Percentiles rank a stretch among this genome's conserved stretches.
These are phyloP conservation scores for Wickerhamomyces kurtzmanii DNA, from an alignment of 805 yeast species.

Conservation along the genomic window DNA sequence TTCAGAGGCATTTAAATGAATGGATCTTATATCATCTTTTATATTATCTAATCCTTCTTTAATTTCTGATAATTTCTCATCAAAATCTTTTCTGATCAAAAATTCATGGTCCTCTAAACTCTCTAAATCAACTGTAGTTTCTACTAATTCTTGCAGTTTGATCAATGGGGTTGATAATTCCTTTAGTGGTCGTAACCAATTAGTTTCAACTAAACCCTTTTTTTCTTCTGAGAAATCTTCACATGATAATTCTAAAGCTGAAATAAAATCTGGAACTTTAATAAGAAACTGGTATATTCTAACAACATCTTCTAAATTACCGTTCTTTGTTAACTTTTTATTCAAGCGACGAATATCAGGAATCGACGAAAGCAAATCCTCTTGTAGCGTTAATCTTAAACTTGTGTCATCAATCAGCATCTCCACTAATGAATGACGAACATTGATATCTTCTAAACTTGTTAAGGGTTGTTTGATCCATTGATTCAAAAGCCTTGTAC, in stretches of 20 bases:
- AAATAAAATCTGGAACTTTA: constrained; percentile 59
- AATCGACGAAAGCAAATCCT: constrained; percentile 55
- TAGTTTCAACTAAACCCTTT: constrained; percentile 27
- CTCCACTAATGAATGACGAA: constrained; percentile 71
- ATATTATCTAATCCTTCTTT: constrained; percentile 46
- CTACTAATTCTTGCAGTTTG: constrained; percentile 78
- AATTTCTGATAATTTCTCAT: constrained; percentile 58
- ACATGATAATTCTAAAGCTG: constrained; percentile 29
- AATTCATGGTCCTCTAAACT: constrained; percentile 78
- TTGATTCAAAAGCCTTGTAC: constrained; percentile 76
- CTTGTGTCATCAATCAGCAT: constrained; percentile 61
- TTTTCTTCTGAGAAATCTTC: constrained; percentile 13
- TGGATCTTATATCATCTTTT: constrained; percentile 41
- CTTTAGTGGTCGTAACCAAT: constrained; percentile 52
- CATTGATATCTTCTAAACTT: constrained; percentile 42
- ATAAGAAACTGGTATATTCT: constrained; percentile 75
- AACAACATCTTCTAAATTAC: constrained; percentile 80
- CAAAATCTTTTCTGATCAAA: constrained; percentile 83
- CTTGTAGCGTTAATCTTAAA: constrained; percentile 54
- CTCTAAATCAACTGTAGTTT: constrained; percentile 81
- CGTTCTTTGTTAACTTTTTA: constrained; percentile 51
- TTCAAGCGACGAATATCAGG: constrained; percentile 78
- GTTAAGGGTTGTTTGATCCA: constrained; percentile 97
- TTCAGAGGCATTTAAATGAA: constrained; percentile 59
- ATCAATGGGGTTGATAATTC: constrained; percentile 39